Evolutionary conservation across 495 filamentous ascomycete species (phyloP), one percentile per base, ranked within the genome.

Genomic region (Neurospora cerealis): DNA sequence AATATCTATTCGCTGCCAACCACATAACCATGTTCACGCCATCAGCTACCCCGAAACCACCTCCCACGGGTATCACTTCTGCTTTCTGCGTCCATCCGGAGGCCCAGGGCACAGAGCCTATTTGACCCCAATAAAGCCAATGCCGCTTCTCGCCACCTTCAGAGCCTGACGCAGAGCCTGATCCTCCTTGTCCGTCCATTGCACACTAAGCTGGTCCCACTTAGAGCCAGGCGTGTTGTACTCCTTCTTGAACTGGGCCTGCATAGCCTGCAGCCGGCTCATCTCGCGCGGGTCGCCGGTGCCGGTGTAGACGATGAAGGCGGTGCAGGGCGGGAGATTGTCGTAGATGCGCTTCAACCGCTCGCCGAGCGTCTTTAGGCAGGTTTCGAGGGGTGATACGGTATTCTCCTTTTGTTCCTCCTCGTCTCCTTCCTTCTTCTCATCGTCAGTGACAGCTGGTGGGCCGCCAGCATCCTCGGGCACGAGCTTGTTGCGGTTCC

Each of bases 181-280:
- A 40, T 94, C 92, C 80, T 98, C 95, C 5, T 78, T 83, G 80
- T 97, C 94, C 13, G 95, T 97, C 95, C 95, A 98, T 81, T 94
- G 90, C 38, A 97, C 91, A 73, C 83, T 93, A 69, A 97, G 79
- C 73, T 97, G 84, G 79, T 97, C 93, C 95, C 95, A 98, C 60
- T 94, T 93, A 79, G 89, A 93, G 4, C 86, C 85, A 2, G 87
- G 83, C 28, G 85, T 85, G 75, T 87, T 85, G 79, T 91, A 97
- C 82, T 98, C 95, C 73, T 89, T 85, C 76, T 90, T 91, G 82
- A 91, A 93, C 74, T 86, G 85, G 73, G 87, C 84, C 73, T 97
- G 91, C 88, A 96, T 85, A 0, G 86, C 85, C 79, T 93, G 90
- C 72, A 97, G 82, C 15, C 91, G 87, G 71, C 84, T 85, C 83